Evolutionary conservation across 768 basidiomycete species (phyloP), one percentile per base, ranked within the genome.

Genomic region (Lentinula sp.): DNA sequence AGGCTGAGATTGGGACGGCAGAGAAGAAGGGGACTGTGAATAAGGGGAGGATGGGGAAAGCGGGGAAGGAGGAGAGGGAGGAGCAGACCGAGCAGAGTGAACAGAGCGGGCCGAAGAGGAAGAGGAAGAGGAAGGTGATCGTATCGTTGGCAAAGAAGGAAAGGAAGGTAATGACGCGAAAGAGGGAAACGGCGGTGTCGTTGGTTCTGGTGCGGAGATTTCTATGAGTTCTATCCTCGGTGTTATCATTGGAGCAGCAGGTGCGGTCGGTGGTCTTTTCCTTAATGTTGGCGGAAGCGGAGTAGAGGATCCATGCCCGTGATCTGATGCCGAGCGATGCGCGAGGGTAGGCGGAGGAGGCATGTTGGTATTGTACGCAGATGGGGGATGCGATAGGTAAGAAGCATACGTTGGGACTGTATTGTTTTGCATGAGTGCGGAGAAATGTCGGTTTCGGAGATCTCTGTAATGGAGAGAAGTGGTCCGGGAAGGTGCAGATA

Each of bases 401-500:
- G 16, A 32, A 23, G 49, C 10, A 51, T 32, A 23, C 18, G 28
- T 12, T 5, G 32, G 50, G 13, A 51, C 7, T 20, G 46, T 18
- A 20, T 48, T 48, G 9, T 48, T 12, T 23, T 20, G 46, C 20
- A 28, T 9, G 3, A 48, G 10, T 9, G 53, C 18, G 7, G 53
- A 37, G 16, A 54, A 37, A 54, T 32, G 36, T 16, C 56, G 56
- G 7, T 57, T 42, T 15, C 45, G 56, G 10, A 45, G 28, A n/a
- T 42, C 41, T 28, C 61, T 67, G 55, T 72, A 69, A 18, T 67
- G 66, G 7, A 76, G 67, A 43, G 75, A 75, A 10, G 74, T 69
- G 12, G 70, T 64, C 55, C 81, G 74, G 51, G 81, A 80, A 28
- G 87, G 86, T 55, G 86, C 85, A 43, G 84, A 77, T 33, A 88